Conservation (phyloP, 108 stramenopile genomes). For the Schizochytrium sp. region DNA sequence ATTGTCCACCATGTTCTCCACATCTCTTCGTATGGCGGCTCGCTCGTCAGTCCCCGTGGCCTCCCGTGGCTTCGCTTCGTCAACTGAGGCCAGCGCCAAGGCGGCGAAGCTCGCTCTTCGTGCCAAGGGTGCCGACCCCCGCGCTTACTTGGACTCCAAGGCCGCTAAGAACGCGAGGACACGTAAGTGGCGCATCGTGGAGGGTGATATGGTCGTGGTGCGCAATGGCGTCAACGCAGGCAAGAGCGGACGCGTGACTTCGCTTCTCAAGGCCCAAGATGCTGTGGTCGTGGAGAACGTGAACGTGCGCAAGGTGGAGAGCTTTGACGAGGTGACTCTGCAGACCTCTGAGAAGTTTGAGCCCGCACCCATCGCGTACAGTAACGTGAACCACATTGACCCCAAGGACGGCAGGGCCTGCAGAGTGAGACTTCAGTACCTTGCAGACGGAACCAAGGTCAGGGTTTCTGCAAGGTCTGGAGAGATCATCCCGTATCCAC, state of each 20-base stretch:
- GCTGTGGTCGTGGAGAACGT: conserved; percentile 55
- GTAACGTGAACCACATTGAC: conserved; percentile 23
- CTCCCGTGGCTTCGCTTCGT: no score
- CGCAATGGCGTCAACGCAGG: not conserved
- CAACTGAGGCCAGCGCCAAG: no score
- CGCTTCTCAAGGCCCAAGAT: conserved; percentile 9
- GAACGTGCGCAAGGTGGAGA: conserved; percentile 43
- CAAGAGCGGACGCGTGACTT: conserved; percentile 12
- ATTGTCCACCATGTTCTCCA: no score
- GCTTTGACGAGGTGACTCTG: conserved; percentile 32
- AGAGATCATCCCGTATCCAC: conserved; percentile 26
- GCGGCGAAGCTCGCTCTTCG: no score
- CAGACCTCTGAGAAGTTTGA: not conserved
- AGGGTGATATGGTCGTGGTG: conserved; percentile 2
- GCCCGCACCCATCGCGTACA: conserved; percentile 4
- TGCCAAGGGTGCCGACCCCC: no score
- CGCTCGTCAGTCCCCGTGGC: no score
- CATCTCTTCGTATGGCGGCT: no score
- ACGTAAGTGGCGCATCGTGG: conserved; percentile 51
- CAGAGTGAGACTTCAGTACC: not conserved
- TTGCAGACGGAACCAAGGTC: conserved; percentile 53
- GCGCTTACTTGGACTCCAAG: not conserved
- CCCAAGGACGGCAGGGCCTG: conserved; percentile 1
- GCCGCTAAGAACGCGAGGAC: not conserved
- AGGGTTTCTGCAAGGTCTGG: not conserved